These are phyloP conservation scores for Salisapilia sapeloensis DNA, from an alignment of 352 stramenopile species.

Conservation along the genomic window DNA sequence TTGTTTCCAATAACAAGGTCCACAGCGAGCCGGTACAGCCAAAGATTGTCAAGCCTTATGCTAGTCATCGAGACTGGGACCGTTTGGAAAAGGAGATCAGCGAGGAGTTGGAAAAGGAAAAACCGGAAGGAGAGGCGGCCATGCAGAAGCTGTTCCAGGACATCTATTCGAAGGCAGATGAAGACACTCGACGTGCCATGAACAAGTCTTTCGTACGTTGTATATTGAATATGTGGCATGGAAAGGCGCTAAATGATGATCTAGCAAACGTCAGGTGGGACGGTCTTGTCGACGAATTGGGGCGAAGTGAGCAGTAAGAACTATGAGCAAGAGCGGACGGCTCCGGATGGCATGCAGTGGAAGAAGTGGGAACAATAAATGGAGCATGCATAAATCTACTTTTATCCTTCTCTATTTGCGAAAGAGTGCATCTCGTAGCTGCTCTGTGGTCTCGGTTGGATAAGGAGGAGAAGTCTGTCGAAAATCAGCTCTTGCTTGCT, in stretches of 20 bases:
- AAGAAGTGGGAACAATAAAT: conserved; percentile 58
- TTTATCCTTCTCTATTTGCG: too few relatives aligned
- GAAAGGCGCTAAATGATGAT: not conserved
- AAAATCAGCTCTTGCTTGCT: too few relatives aligned
- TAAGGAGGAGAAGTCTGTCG: too few relatives aligned
- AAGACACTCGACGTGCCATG: conserved; percentile 84
- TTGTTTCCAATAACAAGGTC: conserved; percentile 24
- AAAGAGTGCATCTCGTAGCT: too few relatives aligned
- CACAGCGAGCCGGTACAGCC: conserved; percentile 33
- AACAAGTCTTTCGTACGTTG: conserved; percentile 84
- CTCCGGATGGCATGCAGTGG: conserved; percentile 82
- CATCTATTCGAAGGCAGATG: conserved; percentile 86
- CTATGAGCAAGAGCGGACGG: conserved; percentile 78
- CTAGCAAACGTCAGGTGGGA: conserved; percentile 86
- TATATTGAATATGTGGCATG: conserved; percentile 1
- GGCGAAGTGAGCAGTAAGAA: conserved; percentile 80
- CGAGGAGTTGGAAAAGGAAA: conserved; percentile 72
- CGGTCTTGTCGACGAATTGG: conserved; percentile 86
- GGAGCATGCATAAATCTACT: too few relatives aligned
- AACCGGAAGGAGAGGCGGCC: conserved; percentile 82
- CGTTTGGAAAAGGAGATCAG: conserved; percentile 64
- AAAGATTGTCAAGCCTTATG: conserved; percentile 46
- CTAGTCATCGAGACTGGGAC: conserved; percentile 79
- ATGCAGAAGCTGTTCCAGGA: conserved; percentile 86
- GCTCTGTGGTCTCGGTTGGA: too few relatives aligned